A percentile compares a stretch with the other conserved stretches of the same genome.
phyloP scores from a whole-genome alignment of 768 basidiomycete species.

The Auricularia sp. region DNA sequence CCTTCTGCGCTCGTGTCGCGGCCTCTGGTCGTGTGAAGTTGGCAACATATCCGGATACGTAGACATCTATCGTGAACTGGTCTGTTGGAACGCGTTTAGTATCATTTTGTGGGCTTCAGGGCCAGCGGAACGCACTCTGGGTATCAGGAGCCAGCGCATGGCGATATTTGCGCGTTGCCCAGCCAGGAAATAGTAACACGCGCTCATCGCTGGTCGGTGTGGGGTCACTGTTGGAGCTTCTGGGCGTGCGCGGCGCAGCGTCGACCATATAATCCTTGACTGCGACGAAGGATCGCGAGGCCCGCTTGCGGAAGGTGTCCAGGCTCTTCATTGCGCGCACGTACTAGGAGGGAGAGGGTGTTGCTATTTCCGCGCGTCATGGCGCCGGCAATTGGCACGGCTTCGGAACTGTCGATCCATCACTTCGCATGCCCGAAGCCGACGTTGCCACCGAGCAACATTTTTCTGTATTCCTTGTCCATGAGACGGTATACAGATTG shows the following conservation, averaged over 20 bases:
- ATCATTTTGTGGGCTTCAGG: neutral
- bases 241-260: neutral
- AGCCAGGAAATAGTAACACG: slow-evolving; percentile 68
- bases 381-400: no score
- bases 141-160: neutral
- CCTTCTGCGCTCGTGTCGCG: slow-evolving; percentile 62
- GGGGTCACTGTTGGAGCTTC: neutral
- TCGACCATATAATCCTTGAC: neutral
- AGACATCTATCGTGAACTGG: slow-evolving; percentile 58
- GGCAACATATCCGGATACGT: slow-evolving; percentile 68
- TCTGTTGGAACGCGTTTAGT: slow-evolving; percentile 9
- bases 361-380: no score
- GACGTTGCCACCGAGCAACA: no score
- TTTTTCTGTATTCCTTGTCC: no score
- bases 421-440: no score
- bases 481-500: no score
- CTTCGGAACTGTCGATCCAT: no score
- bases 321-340: neutral
- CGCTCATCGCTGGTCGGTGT: neutral
- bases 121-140: neutral
- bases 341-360: no score
- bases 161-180: slow-evolving; percentile 52
- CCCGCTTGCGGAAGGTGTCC: neutral
- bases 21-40: slow-evolving; percentile 46
- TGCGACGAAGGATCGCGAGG: neutral